These are phyloP conservation scores for Colletotrichum navitas DNA, from an alignment of 2,329 filamentous ascomycete genomes.

Conservation along the genomic window DNA sequence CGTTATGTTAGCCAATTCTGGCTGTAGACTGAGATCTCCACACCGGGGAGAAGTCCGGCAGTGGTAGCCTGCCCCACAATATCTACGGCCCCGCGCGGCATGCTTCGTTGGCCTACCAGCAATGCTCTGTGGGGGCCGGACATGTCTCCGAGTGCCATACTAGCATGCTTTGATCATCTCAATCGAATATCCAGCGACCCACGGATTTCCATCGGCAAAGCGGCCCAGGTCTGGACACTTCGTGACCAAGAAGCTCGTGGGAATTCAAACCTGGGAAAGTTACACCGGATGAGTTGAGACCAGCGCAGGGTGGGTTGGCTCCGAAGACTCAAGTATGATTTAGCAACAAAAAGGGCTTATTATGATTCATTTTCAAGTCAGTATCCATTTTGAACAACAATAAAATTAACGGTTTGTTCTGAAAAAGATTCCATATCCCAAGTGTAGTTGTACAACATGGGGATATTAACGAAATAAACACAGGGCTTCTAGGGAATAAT, in stretches of 20 bases:
- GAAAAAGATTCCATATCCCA: no score
- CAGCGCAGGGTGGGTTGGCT: no score
- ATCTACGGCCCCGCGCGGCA: constrained; percentile 14
- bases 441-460: not conserved
- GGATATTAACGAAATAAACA: not conserved
- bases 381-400: not conserved
- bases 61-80: constrained; percentile 1
- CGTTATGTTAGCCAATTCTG: no score
- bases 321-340: not conserved
- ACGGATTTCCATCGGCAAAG: not conserved
- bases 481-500: constrained; percentile 3
- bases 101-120: not conserved
- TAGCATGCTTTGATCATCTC: not conserved
- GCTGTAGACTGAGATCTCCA: not conserved
- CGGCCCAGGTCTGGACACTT: not conserved
- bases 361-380: not conserved
- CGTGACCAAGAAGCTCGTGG: not conserved
- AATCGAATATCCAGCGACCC: not conserved
- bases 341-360: not conserved
- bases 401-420: not conserved
- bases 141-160: not conserved
- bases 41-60: constrained; percentile 31
- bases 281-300: no score
- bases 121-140: constrained; percentile 6
- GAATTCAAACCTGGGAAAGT: not conserved